phyloP scores from a whole-genome alignment of 352 stramenopile genomes.

The Phytophthora podocarpi region DNA sequence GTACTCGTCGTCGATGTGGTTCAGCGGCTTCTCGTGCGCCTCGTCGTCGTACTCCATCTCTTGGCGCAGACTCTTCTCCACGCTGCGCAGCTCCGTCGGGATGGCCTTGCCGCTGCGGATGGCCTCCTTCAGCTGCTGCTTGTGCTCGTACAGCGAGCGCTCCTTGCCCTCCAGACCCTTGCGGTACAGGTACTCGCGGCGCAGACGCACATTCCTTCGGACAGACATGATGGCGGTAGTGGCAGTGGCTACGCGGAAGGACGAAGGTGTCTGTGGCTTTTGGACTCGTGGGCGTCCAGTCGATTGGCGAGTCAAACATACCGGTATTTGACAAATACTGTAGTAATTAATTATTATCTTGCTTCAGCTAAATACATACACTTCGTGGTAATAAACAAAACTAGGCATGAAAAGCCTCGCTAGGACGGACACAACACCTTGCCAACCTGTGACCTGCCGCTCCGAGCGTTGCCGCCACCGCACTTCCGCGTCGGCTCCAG shows the following conservation, averaged over 20 bases:
- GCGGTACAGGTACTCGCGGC: constrained; percentile 99
- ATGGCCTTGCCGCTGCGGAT: constrained; percentile 95
- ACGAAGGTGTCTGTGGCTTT: constrained; percentile 12
- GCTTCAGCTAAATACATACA: constrained; percentile 14
- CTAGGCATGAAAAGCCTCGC: constrained; percentile 6
- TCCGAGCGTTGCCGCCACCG: constrained; percentile 24
- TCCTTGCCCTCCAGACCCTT: constrained; percentile 98
- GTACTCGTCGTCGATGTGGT: constrained; percentile 99
- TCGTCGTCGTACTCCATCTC: constrained; percentile 94
- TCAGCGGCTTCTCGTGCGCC: constrained; percentile 85
- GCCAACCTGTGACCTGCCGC: constrained; percentile 22
- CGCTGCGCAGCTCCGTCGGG: constrained; percentile 95
- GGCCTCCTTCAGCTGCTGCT: constrained; percentile 96
- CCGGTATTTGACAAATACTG: neutral
- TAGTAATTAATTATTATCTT: neutral
- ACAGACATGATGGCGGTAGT: constrained; percentile 74
- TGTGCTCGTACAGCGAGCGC: constrained; percentile 96
- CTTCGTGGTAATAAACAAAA: constrained; percentile 30
- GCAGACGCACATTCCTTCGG: constrained; percentile 95
- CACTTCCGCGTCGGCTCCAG: constrained; percentile 34
- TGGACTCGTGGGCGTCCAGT: constrained; percentile 22
- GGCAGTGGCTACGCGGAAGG: no score
- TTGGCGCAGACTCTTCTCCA: constrained; percentile 92
- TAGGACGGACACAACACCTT: constrained; percentile 46
- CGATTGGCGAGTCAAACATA: constrained; percentile 12